Conservation (phyloP, 2,329 filamentous ascomycete species). For the Paecilomyces dactylethromorphus region DNA sequence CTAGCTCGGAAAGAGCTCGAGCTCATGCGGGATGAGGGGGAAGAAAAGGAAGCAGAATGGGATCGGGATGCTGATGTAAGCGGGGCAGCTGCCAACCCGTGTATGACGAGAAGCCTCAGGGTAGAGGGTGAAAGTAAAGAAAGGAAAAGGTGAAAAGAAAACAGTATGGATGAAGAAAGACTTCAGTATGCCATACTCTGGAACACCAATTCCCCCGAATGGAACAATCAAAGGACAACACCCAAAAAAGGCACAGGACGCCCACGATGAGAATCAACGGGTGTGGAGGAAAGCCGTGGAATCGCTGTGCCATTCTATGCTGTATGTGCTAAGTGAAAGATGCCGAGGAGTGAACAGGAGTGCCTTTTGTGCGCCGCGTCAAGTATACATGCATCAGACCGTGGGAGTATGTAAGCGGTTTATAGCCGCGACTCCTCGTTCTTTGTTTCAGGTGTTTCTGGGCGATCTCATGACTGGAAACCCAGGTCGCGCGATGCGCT, state of each 20-base stretch:
- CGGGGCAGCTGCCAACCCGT: neutral
- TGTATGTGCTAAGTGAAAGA: neutral
- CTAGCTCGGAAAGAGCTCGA: neutral
- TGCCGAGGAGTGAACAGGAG: neutral
- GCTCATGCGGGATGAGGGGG: neutral
- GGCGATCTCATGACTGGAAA: conserved; percentile 1
- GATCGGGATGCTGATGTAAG: neutral
- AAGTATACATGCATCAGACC: neutral
- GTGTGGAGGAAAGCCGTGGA: neutral
- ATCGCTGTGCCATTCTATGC: conserved; percentile 13
- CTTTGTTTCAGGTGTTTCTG: conserved; percentile 4
- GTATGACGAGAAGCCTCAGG: neutral
- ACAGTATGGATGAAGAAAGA: neutral
- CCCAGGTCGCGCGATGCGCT: neutral
- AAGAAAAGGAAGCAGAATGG: neutral
- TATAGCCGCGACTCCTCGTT: conserved; percentile 4
- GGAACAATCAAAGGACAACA: conserved; percentile 1
- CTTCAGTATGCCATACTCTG: neutral
- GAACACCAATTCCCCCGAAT: neutral
- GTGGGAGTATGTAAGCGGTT: neutral
- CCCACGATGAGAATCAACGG: neutral
- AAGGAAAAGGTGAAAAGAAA: neutral
- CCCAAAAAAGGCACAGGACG: conserved; percentile 1
- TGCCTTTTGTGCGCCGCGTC: neutral
- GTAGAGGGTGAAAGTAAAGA: neutral